Evolutionary conservation across 2,329 filamentous ascomycete species (phyloP).

Genomic region (Trichoderma arundinaceum): DNA sequence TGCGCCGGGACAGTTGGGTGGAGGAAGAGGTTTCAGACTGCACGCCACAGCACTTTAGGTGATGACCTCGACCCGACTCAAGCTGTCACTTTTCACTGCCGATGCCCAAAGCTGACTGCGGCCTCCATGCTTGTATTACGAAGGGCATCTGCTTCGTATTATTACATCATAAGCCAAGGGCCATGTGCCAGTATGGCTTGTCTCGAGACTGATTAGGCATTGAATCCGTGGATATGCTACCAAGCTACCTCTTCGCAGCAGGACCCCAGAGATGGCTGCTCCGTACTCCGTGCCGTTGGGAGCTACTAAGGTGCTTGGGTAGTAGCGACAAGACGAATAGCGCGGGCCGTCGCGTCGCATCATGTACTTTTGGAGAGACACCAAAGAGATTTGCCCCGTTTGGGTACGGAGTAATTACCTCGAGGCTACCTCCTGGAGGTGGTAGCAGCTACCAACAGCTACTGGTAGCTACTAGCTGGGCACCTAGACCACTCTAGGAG

Average conservation of each 20-base stretch:
- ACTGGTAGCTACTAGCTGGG: not conserved
- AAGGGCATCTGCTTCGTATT: constrained; percentile 2
- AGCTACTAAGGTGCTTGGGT: not conserved
- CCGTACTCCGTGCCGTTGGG: not conserved
- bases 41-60: constrained; percentile 3
- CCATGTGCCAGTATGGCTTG: not conserved
- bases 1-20: not conserved
- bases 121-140: too few relatives aligned
- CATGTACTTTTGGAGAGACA: not conserved
- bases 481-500: not conserved
- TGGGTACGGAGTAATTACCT: not conserved
- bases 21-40: not conserved
- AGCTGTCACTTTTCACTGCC: not conserved
- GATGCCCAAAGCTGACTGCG: constrained; percentile 4
- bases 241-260: too few relatives aligned
- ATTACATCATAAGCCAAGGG: constrained; percentile 22
- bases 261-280: not conserved
- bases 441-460: not conserved
- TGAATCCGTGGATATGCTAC: too few relatives aligned
- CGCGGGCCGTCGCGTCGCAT: constrained; percentile 28
- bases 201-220: constrained; percentile 2
- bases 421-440: too few relatives aligned
- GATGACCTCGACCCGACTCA: not conserved
- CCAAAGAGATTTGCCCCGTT: constrained; percentile 2
- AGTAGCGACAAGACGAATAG: not conserved